Base-by-base conservation (phyloP, 2,329 filamentous ascomycete species). In the Xylaria sp. region DNA sequence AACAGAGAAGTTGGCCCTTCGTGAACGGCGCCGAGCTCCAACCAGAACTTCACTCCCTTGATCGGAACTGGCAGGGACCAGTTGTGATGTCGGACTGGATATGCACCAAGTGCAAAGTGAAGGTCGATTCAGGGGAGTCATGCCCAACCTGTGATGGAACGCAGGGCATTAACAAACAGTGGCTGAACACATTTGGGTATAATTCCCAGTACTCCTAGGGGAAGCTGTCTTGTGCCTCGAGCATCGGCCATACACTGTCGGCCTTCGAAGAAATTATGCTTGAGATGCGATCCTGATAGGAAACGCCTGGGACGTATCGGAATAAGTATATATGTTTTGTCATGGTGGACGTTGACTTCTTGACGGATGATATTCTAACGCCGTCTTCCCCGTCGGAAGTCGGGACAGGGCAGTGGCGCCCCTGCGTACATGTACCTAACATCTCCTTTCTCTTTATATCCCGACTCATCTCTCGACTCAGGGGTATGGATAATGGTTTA, bases 361-460 rank as follows among this genome's bases (percentile, higher is more conserved):
- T 4, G 46, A 23, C 20, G 10, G 23, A 25, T 50, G 20, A 20
- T 8, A 34, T 34, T n/a, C 15, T 54, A 28, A 52, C 31, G 25
- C n/a, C 23, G 8, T 34, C 9, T 25, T 54, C 34, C 34, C 28
- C 3, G 28, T 28, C 2, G 18, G 28, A 12, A 25, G 46, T 20
- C 39, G 13, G 9, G n/a, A 25, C 18, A 7, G 34, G 51, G 51
- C 12, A 51, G 39, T 7, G 28, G 44, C 18, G 10, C 8, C n/a
- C n/a, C 25, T 18, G 18, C 10, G 34, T n/a, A 46, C 8, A 28
- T 44, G 31, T 25, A 48, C n/a, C 28, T 25, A 12, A 25, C 5
- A 1, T 52, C 41, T 54, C 48, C 13, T 8, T 63, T 28, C 55
- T 65, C 25, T 25, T 20, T 55, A 52, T 44, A 56, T 41, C n/a